These are phyloP conservation scores for Coniophora puteana DNA, from an alignment of 1,284 basidiomycete genomes.

Conservation along the genomic window DNA sequence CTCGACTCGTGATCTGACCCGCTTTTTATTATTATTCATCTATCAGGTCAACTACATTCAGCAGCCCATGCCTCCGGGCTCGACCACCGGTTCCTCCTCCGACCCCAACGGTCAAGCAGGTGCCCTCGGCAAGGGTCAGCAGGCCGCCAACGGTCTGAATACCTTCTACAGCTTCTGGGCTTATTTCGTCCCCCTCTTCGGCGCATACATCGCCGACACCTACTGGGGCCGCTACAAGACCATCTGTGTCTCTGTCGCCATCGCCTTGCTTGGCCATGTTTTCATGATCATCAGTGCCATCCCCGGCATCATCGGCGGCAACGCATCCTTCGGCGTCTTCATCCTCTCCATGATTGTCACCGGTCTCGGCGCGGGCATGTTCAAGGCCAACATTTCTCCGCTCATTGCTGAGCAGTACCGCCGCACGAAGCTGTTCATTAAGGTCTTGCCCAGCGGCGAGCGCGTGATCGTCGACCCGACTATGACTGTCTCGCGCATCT, in stretches of 20 bases:
- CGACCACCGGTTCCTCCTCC: constrained; percentile 66
- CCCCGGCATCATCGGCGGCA: constrained; percentile 63
- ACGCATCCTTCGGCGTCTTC: constrained; percentile 61
- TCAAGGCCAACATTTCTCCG: constrained; percentile 81
- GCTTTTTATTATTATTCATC: constrained; percentile 20
- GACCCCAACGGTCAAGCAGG: constrained; percentile 56
- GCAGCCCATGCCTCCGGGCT: constrained; percentile 60
- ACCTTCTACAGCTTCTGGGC: constrained; percentile 66
- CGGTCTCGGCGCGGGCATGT: constrained; percentile 68
- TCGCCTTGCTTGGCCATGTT: constrained; percentile 67
- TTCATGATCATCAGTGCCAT: constrained; percentile 72
- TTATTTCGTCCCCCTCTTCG: constrained; percentile 57
- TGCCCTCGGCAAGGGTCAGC: constrained; percentile 65
- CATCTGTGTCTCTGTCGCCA: constrained; percentile 49
- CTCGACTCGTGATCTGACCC: constrained; percentile 1
- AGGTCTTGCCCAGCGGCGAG: constrained; percentile 58
- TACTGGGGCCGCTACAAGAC: constrained; percentile 76
- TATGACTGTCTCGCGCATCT: constrained; percentile 67
- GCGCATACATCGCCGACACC: constrained; percentile 76
- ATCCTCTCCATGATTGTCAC: constrained; percentile 66
- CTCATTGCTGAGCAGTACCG: constrained; percentile 78
- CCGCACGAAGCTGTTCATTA: constrained; percentile 52
- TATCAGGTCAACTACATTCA: constrained; percentile 71
- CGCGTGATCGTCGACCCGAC: constrained; percentile 80
- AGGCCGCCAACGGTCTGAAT: constrained; percentile 64